Conservation (phyloP, 2,329 filamentous ascomycete genomes). For the Hypomyces perniciosus region DNA sequence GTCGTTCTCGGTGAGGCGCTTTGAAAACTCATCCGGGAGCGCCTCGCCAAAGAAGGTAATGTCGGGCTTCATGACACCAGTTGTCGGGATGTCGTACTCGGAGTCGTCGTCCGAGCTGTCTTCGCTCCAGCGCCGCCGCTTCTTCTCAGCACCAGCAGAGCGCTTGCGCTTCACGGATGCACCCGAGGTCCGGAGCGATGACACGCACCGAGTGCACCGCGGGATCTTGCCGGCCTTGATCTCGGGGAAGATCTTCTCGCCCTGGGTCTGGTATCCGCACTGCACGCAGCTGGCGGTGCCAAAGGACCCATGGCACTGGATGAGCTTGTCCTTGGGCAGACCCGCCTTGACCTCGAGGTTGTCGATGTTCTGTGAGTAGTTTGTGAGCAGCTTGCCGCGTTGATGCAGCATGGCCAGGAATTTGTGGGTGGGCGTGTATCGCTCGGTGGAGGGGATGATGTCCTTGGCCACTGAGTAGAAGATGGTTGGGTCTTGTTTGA, state of each 20-base stretch:
- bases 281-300: conserved; percentile 84
- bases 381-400: conserved; percentile 83
- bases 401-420: conserved; percentile 89
- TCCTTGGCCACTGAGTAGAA: conserved; percentile 92
- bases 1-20: conserved; percentile 75
- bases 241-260: conserved; percentile 72
- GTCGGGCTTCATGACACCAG: conserved; percentile 90
- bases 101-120: conserved; percentile 39
- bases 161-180: conserved; percentile 31
- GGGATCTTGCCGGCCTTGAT: conserved; percentile 73
- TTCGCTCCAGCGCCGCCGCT: conserved; percentile 33
- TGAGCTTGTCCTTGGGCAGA: conserved; percentile 71
- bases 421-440: conserved; percentile 85
- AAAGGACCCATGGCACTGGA: conserved; percentile 96
- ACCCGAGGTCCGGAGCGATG: conserved; percentile 37
- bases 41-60: conserved; percentile 97
- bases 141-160: conserved; percentile 35
- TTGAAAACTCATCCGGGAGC: conserved; percentile 76
- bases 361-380: conserved; percentile 99
- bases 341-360: conserved; percentile 88
- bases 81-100: conserved; percentile 52
- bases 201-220: conserved; percentile 65
- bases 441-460: conserved; percentile 74
- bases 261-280: conserved; percentile 67
- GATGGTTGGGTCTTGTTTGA: conserved; percentile 76